These are phyloP conservation scores for Phytophthora ramorum DNA, from an alignment of 352 stramenopile species.

Conservation along the genomic window DNA sequence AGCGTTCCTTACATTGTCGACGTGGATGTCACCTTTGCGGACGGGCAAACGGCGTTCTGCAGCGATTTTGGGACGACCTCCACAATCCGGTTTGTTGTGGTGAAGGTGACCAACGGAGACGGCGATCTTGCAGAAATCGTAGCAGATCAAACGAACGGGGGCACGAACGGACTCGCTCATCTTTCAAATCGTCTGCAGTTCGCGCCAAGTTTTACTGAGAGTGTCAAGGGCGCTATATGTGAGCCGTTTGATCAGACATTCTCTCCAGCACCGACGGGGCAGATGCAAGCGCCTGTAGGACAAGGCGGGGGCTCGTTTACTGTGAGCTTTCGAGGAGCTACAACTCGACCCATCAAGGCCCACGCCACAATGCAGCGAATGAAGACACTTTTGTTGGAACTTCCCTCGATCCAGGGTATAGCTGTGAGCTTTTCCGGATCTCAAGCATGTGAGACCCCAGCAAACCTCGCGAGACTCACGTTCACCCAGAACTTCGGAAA, in stretches of 20 bases:
- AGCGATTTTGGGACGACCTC: conserved; percentile 58
- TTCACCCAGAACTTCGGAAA: conserved; percentile 87
- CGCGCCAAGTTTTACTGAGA: conserved; percentile 57
- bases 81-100: conserved; percentile 72
- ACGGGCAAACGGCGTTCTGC: conserved; percentile 45
- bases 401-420: conserved; percentile 65
- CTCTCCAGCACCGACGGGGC: conserved; percentile 37
- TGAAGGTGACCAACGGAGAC: conserved; percentile 49
- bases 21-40: conserved; percentile 60
- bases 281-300: conserved; percentile 53
- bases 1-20: conserved; percentile 67
- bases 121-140: conserved; percentile 59
- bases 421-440: conserved; percentile 60
- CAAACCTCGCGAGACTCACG: conserved; percentile 71
- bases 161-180: conserved; percentile 55
- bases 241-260: conserved; percentile 64
- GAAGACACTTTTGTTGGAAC: conserved; percentile 44
- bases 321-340: conserved; percentile 69
- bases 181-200: conserved; percentile 74
- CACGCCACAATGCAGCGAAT: conserved; percentile 38
- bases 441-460: conserved; percentile 65
- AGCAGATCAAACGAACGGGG: conserved; percentile 62
- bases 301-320: conserved; percentile 64
- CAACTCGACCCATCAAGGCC: conserved; percentile 66
- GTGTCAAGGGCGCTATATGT: conserved; percentile 55